phyloP scores from a whole-genome alignment of 768 basidiomycete species.

The Boletus patriciae region DNA sequence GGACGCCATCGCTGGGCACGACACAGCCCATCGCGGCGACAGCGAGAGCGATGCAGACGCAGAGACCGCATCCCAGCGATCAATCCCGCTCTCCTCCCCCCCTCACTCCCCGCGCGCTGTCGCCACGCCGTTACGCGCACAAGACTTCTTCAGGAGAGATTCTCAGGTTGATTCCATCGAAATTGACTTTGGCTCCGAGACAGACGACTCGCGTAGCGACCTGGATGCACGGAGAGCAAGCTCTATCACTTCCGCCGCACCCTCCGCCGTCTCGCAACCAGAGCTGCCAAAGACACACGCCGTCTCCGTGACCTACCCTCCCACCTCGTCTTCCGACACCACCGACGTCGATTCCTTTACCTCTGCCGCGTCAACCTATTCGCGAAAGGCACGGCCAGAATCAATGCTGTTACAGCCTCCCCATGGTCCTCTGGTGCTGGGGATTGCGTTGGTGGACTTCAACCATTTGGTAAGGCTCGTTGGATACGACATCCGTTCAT shows the following conservation, averaged over 20 bases:
- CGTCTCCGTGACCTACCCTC: constrained; percentile 58
- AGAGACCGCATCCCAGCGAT: constrained; percentile 78
- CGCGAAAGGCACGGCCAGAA: constrained; percentile 74
- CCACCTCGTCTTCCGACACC: constrained; percentile 43
- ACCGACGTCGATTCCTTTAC: constrained; percentile 58
- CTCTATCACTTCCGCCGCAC: constrained; percentile 51
- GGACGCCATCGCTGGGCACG: constrained; percentile 6
- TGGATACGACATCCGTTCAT: constrained; percentile 8
- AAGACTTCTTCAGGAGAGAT: constrained; percentile 39
- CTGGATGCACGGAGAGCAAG: constrained; percentile 39
- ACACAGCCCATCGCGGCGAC: constrained; percentile 18
- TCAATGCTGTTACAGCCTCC: constrained; percentile 67
- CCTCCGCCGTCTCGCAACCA: constrained; percentile 38
- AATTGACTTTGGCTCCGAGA: constrained; percentile 55
- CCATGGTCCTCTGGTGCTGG: constrained; percentile 63
- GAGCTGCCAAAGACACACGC: constrained; percentile 39
- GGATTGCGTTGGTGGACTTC: constrained; percentile 92
- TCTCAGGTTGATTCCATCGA: constrained; percentile 50
- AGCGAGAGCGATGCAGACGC: constrained; percentile 56
- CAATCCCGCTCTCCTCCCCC: constrained; percentile 72
- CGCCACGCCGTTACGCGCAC: constrained; percentile 20
- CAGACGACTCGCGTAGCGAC: constrained; percentile 49
- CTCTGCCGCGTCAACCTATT: constrained; percentile 56
- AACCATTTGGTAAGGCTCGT: constrained; percentile 75
- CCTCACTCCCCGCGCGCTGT: constrained; percentile 48